Evolutionary conservation across 169 alveolate species (phyloP), one percentile per base, ranked within the genome.

Genomic region (Eimeria falciformis): DNA sequence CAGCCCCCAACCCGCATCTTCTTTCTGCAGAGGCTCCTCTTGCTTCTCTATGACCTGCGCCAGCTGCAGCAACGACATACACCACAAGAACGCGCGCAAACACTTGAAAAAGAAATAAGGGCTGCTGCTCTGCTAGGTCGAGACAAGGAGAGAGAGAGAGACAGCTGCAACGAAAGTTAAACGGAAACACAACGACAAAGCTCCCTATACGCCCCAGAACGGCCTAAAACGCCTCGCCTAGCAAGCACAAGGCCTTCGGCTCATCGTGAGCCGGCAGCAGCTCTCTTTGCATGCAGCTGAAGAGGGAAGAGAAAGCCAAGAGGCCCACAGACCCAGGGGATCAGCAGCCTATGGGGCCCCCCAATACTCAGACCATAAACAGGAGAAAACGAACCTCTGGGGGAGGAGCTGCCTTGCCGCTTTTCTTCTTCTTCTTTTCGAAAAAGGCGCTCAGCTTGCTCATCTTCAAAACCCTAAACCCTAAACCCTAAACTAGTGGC

Each of bases 401-500:
- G 2, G 89, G 73, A 53, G 75, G 75, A 50, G 89, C 21, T 2
- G 9, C 89, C 55, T 79, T 79, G 18, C 75, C 33, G 9, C 25
- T 62, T 79, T 79, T 79, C 89, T 79, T 79, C 73, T 79, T 79
- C 45, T 79, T 79, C 73, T 79, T 79, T 3, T 79, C 89, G 55
- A 79, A 79, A 53, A 79, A 79, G 89, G 89, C 89, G 89, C 89
- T 79, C 55, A 79, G 33, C n/a, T 79, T 79, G 89, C 89, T 79
- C 89, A 79, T 79, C n/a, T 29, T 55, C 71, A 14, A 12, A 62
- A 62, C 37, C n/a, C n/a, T n/a, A n/a, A n/a, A n/a, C n/a, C n/a
- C n/a, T n/a, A n/a, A n/a, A n/a, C n/a, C n/a, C n/a, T n/a, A n/a
- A n/a, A n/a, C n/a, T n/a, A n/a, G n/a, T n/a, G n/a, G n/a, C n/a